Percentiles rank a stretch among this genome's conserved stretches.
phyloP scores from a whole-genome alignment of 192 early-diverging fungal species.

The Mortierella claussenii region DNA sequence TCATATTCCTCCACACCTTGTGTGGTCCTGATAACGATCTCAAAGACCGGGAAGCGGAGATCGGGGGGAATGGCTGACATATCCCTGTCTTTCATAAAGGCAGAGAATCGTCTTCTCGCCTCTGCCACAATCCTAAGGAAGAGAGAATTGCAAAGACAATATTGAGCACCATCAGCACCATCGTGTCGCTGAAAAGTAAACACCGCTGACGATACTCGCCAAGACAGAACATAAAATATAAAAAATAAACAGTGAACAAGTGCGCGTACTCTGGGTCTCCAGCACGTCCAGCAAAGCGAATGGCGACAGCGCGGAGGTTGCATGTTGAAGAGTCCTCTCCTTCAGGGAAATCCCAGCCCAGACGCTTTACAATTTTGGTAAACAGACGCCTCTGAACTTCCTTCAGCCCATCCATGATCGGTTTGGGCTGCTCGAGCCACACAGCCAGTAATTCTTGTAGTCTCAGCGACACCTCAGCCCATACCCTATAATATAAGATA shows the following conservation, averaged over 20 bases:
- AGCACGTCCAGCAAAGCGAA: conserved; percentile 69
- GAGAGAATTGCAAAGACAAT: not conserved
- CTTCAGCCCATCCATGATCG: conserved; percentile 68
- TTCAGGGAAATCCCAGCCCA: conserved; percentile 67
- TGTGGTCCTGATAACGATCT: conserved; percentile 67
- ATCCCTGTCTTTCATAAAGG: conserved; percentile 65
- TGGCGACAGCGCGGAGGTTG: conserved; percentile 73
- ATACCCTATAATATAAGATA: conserved; percentile 55
- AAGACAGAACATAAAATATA: not conserved
- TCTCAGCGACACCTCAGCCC: conserved; percentile 68
- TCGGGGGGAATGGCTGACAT: conserved; percentile 68
- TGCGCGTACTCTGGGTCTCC: conserved; percentile 66
- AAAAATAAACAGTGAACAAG: too few species aligned
- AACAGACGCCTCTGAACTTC: conserved; percentile 65
- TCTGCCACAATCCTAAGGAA: conserved; percentile 71
- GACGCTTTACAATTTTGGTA: conserved; percentile 60
- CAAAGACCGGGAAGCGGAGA: conserved; percentile 70
- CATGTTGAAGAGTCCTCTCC: conserved; percentile 67
- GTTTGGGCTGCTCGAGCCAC: conserved; percentile 65
- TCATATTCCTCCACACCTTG: conserved; percentile 54
- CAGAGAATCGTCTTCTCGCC: conserved; percentile 74
- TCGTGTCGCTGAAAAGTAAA: too few species aligned
- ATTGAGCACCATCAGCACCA: not conserved
- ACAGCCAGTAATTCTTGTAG: conserved; percentile 66
- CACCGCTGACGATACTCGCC: not conserved